A percentile compares a stretch with the other conserved stretches of the same genome.
These are phyloP conservation scores for Tuber aestivum DNA, from an alignment of 495 filamentous ascomycete genomes.

Conservation along the genomic window DNA sequence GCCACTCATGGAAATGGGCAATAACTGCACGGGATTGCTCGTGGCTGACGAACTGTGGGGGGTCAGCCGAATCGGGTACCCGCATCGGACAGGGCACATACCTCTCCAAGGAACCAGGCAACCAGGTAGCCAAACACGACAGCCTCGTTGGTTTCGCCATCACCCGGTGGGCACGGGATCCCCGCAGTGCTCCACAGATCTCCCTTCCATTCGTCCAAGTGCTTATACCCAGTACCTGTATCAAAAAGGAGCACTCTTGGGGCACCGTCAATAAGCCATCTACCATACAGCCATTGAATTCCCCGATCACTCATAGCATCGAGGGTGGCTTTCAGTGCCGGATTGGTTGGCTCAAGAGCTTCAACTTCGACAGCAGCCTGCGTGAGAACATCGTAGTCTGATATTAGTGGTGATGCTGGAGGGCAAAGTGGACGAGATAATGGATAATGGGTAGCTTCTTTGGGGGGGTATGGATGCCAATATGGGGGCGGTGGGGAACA, in stretches of 20 bases:
- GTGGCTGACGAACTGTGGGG: slow-evolving; percentile 74
- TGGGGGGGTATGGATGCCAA: slow-evolving; percentile 16
- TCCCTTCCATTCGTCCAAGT: slow-evolving; percentile 92
- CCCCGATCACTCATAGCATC: slow-evolving; percentile 83
- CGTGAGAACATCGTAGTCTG: slow-evolving; percentile 22
- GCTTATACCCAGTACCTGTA: slow-evolving; percentile 83
- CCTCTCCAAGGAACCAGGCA: slow-evolving; percentile 97
- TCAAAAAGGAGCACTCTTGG: slow-evolving; percentile 91
- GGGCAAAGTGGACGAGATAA: slow-evolving; percentile 8
- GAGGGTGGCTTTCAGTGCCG: slow-evolving; percentile 73
- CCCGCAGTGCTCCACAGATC: slow-evolving; percentile 91
- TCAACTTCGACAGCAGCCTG: slow-evolving; percentile 95
- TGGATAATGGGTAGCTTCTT: slow-evolving; percentile 6
- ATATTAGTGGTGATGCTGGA: slow-evolving; percentile 28
- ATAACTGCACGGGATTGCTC: slow-evolving; percentile 86
- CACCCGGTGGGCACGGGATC: slow-evolving; percentile 82
- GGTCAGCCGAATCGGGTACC: slow-evolving; percentile 27
- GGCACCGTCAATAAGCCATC: slow-evolving; percentile 96
- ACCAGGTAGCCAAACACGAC: slow-evolving; percentile 97
- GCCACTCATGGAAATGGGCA: slow-evolving; percentile 98
- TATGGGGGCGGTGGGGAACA: slow-evolving; percentile 7
- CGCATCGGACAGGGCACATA: slow-evolving; percentile 46
- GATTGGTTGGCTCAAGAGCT: slow-evolving; percentile 75
- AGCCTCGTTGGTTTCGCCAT: slow-evolving; percentile 94
- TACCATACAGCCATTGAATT: slow-evolving; percentile 82